These are phyloP conservation scores for Crinitomyces ghanaensis DNA, from an alignment of 805 yeast species.

Conservation along the genomic window DNA sequence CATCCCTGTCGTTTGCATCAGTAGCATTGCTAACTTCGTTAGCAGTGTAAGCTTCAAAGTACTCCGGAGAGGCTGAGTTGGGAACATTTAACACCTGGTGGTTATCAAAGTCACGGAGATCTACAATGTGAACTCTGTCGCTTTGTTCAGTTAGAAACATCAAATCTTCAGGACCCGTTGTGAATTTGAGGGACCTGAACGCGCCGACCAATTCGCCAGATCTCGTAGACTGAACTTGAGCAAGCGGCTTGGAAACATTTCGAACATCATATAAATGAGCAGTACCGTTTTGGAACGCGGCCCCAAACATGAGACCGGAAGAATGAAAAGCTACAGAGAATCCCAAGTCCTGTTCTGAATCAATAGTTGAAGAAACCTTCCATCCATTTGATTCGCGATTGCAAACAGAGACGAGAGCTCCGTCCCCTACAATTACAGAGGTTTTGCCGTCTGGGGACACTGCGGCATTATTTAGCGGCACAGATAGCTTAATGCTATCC, in stretches of 20 bases:
- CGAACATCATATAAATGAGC: conserved; percentile 70
- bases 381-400: conserved; percentile 17
- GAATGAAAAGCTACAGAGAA: conserved; percentile 71
- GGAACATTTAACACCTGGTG: conserved; percentile 53
- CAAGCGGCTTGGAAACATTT: conserved; percentile 31
- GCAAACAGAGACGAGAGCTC: conserved; percentile 47
- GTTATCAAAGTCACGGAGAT: conserved; percentile 58
- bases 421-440: conserved; percentile 67
- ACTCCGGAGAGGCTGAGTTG: conserved; percentile 7
- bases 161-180: conserved; percentile 62
- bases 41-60: conserved; percentile 8
- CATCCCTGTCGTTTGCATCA: conserved; percentile 7
- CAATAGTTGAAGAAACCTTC: conserved; percentile 30
- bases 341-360: conserved; percentile 63
- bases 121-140: conserved; percentile 77
- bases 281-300: conserved; percentile 78
- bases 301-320: conserved; percentile 64
- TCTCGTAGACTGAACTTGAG: conserved; percentile 32
- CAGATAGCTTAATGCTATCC: conserved; percentile 39
- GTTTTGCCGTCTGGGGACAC: conserved; percentile 51
- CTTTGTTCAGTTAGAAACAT: conserved; percentile 72
- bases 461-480: conserved; percentile 66
- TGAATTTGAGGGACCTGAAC: conserved; percentile 52
- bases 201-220: conserved; percentile 44
- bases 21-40: conserved; percentile 3